A percentile compares a stretch with the other conserved stretches of the same genome.
Evolutionary conservation across 2,329 filamentous ascomycete genomes (phyloP).

Genomic region (Xylariaceae sp.): DNA sequence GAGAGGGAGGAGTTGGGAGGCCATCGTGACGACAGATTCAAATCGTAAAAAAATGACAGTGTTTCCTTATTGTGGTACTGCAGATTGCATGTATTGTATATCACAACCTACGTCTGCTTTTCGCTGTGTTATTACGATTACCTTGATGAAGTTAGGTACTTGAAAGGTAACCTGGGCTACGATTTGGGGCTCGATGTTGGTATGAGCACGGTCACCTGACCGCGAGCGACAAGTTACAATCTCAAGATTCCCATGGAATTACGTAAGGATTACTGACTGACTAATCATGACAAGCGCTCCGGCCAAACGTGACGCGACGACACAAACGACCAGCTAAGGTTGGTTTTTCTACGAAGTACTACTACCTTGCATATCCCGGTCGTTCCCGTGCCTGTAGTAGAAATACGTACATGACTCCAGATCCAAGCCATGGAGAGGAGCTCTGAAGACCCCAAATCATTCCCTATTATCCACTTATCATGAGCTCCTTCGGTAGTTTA

Average conservation of each 20-base stretch:
- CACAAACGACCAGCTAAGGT: too few species aligned
- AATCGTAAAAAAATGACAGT: not conserved
- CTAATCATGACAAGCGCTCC: not conserved
- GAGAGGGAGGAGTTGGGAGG: conserved; percentile 67
- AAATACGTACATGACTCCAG: too few species aligned
- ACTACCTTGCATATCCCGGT: too few species aligned
- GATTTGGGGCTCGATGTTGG: not conserved
- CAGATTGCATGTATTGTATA: not conserved
- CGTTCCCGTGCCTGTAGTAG: too few species aligned
- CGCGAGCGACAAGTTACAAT: not conserved
- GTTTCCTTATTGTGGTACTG: not conserved
- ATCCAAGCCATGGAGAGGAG: conserved; percentile 28
- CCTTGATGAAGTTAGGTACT: not conserved
- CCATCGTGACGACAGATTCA: conserved; percentile 43
- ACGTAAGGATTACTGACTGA: not conserved
- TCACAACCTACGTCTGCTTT: not conserved
- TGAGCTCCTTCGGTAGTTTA: conserved; percentile 25
- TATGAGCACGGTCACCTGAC: not conserved
- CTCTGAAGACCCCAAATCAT: conserved; percentile 8
- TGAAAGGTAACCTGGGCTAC: not conserved
- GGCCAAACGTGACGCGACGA: too few species aligned
- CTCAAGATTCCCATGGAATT: not conserved
- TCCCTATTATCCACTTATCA: conserved; percentile 17
- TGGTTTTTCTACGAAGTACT: too few species aligned
- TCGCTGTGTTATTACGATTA: not conserved